These are phyloP conservation scores for Trichophyton mentagrophytes DNA, from an alignment of 2,329 filamentous ascomycete species.

Conservation along the genomic window DNA sequence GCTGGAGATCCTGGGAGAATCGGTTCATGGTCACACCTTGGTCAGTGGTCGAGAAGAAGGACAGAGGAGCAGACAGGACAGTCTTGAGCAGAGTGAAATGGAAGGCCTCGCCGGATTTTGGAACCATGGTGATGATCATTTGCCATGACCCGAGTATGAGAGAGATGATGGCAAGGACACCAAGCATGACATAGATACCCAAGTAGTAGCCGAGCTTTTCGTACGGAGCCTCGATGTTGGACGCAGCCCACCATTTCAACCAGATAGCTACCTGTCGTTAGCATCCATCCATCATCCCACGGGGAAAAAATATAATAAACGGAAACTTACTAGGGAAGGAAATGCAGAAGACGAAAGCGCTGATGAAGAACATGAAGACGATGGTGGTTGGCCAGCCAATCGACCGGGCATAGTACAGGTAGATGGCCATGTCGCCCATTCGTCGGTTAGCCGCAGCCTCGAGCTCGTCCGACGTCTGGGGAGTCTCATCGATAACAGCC, in stretches of 20 bases:
- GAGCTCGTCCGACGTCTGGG: constrained; percentile 12
- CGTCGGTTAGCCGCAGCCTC: constrained; percentile 21
- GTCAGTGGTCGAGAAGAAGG: constrained; percentile 32
- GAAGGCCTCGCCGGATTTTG: constrained; percentile 39
- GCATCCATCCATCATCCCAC: background rate
- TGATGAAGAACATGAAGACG: constrained; percentile 27
- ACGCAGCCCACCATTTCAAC: constrained; percentile 31
- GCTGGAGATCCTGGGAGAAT: constrained; percentile 34
- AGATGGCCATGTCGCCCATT: constrained; percentile 33
- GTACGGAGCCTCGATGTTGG: constrained; percentile 25
- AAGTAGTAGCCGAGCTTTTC: constrained; percentile 25
- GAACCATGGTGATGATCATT: constrained; percentile 43
- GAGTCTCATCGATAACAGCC: background rate
- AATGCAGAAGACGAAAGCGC: constrained; percentile 29
- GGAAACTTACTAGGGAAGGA: constrained; percentile 26
- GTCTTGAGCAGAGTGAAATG: constrained; percentile 38
- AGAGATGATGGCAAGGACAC: constrained; percentile 25
- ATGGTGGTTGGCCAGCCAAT: constrained; percentile 26
- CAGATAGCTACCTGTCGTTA: constrained; percentile 22
- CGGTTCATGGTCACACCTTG: constrained; percentile 31
- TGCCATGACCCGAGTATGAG: constrained; percentile 32
- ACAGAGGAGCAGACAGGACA: constrained; percentile 35
- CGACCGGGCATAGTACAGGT: constrained; percentile 28
- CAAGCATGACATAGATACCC: constrained; percentile 30
- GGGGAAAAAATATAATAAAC: background rate